These are phyloP conservation scores for Paecilomyces niveus DNA, from an alignment of 2,329 filamentous ascomycete genomes.

Conservation along the genomic window DNA sequence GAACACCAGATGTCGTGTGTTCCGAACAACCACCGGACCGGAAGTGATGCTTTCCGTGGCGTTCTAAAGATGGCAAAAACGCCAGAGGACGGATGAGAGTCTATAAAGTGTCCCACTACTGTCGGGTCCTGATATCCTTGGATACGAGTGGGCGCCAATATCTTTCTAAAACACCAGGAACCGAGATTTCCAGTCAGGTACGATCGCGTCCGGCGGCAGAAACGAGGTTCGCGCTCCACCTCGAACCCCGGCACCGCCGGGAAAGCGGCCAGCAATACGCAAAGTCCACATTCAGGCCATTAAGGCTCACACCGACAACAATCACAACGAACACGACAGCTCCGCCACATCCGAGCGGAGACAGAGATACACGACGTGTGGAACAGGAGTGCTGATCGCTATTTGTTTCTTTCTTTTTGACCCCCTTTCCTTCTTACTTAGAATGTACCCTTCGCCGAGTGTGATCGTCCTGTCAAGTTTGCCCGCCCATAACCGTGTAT, in stretches of 20 bases:
- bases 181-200: neutral
- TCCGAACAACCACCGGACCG: neutral
- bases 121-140: too few relatives aligned
- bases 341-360: neutral
- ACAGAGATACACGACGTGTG: too few relatives aligned
- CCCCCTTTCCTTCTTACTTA: neutral
- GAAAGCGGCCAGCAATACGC: neutral
- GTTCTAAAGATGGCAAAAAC: neutral
- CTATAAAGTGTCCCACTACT: neutral
- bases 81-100: too few relatives aligned
- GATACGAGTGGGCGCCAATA: constrained; percentile 1
- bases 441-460: constrained; percentile 1
- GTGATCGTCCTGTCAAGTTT: neutral
- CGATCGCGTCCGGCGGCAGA: neutral
- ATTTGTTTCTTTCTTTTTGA: neutral
- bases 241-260: neutral
- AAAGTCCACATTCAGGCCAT: neutral
- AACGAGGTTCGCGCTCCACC: neutral
- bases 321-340: neutral
- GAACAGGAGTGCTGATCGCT: neutral
- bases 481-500: neutral
- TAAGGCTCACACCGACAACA: too few relatives aligned
- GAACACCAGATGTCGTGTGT: neutral
- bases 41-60: neutral
- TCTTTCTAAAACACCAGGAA: constrained; percentile 16